Percentiles rank a stretch among this genome's conserved stretches.
These are phyloP conservation scores for Meyerozyma carpophila DNA, from an alignment of 1,139 yeast species.

Conservation along the genomic window DNA sequence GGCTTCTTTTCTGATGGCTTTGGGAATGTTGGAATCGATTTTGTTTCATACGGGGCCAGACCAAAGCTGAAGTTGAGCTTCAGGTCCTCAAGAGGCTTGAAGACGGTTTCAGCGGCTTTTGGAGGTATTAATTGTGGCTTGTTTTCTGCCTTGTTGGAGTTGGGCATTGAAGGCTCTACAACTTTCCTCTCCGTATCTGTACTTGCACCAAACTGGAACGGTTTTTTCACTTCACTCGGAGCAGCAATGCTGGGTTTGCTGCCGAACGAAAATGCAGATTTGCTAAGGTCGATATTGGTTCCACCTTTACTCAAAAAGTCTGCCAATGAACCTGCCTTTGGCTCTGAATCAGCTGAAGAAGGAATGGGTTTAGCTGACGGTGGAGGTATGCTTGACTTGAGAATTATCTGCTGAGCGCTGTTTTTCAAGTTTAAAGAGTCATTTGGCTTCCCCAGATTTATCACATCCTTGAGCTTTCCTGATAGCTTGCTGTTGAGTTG, in stretches of 20 bases:
- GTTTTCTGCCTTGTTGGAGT: background rate
- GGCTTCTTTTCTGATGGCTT: background rate
- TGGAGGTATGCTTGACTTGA: background rate
- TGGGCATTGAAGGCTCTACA: too few species aligned
- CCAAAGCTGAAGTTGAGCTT: background rate
- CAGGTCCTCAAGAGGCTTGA: background rate
- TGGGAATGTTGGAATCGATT: background rate
- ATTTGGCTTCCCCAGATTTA: conserved; percentile 37
- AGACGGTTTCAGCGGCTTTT: background rate
- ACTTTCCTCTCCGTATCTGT: too few species aligned
- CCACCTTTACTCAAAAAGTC: background rate
- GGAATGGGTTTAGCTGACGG: background rate
- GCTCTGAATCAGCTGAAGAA: background rate
- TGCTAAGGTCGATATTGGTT: background rate
- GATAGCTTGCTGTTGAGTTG: conserved; percentile 48
- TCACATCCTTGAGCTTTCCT: conserved; percentile 24
- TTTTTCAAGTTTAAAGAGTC: conserved; percentile 16
- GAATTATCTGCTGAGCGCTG: background rate
- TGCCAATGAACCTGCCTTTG: background rate
- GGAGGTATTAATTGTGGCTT: background rate
- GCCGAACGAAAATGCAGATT: conserved; percentile 1
- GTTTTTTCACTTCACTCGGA: background rate
- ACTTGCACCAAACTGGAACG: background rate
- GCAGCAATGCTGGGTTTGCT: background rate
- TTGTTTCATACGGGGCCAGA: background rate